These are phyloP conservation scores for Globisporangium apiculatum DNA, from an alignment of 352 stramenopile genomes.

Conservation along the genomic window DNA sequence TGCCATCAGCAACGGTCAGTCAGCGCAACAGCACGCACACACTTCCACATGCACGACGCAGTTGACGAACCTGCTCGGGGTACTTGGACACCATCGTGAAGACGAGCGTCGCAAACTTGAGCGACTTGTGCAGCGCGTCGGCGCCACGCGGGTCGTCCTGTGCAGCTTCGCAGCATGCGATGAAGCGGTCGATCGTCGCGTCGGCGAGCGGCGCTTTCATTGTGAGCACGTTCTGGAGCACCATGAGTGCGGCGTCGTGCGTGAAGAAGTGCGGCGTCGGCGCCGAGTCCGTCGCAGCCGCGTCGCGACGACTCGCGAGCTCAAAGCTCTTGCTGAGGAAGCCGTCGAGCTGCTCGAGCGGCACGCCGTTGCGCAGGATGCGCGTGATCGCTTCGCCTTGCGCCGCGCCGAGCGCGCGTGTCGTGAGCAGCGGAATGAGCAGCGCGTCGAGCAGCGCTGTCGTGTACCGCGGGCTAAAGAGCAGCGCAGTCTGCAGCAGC, in stretches of 20 bases:
- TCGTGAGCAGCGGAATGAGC: constrained; percentile 41
- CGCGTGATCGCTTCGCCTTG: constrained; percentile 68
- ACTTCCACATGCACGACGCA: background rate
- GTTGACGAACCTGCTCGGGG: constrained; percentile 20
- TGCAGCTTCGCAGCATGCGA: constrained; percentile 33
- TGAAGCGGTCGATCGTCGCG: constrained; percentile 38
- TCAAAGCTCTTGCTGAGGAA: constrained; percentile 31
- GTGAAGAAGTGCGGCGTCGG: constrained; percentile 28
- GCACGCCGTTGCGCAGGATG: constrained; percentile 46
- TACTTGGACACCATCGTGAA: constrained; percentile 66
- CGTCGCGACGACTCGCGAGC: background rate
- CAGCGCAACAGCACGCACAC: background rate
- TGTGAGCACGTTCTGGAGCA: constrained; percentile 72
- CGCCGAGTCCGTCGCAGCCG: constrained; percentile 1
- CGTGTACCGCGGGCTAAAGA: constrained; percentile 43
- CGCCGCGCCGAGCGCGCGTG: constrained; percentile 24
- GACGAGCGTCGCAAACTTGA: constrained; percentile 59
- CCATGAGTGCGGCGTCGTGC: constrained; percentile 56
- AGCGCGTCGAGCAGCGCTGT: constrained; percentile 40
- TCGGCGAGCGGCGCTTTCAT: constrained; percentile 39
- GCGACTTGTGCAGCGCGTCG: constrained; percentile 26
- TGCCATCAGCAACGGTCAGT: too few species aligned
- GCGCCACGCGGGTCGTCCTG: constrained; percentile 28
- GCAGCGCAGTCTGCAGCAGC: constrained; percentile 48
- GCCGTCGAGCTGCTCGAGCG: constrained; percentile 37